Evolutionary conservation across 139 green algal genomes (phyloP).

Genomic region (Chlamydomonas eustigma): DNA sequence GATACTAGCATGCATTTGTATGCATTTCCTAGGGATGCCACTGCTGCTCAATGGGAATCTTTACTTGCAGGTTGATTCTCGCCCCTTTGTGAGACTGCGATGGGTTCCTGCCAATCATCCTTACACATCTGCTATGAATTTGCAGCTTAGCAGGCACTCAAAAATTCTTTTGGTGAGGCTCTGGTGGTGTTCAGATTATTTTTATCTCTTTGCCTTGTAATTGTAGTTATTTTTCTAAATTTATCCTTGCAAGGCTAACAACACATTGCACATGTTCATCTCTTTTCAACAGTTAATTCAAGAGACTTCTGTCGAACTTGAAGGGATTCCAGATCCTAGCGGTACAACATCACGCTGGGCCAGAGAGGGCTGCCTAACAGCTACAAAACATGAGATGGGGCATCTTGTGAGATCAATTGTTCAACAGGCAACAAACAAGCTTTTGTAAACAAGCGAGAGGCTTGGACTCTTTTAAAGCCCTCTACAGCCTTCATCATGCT

Average conservation of each 20-base stretch:
- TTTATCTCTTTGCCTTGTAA: too few relatives aligned
- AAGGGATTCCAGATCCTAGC: not conserved
- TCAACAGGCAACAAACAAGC: not conserved
- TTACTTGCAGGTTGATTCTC: not conserved
- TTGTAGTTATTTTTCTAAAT: not conserved
- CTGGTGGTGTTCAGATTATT: too few relatives aligned
- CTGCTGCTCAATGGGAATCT: too few relatives aligned
- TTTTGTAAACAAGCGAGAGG: too few relatives aligned
- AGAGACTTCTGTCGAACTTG: not conserved
- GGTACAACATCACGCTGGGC: not conserved
- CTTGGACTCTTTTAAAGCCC: too few relatives aligned
- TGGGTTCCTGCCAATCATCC: not conserved
- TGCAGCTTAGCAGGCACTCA: not conserved
- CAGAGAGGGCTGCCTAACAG: not conserved
- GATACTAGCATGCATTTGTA: too few relatives aligned
- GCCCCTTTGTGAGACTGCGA: not conserved
- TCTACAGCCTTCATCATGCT: too few relatives aligned
- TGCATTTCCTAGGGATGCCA: too few relatives aligned
- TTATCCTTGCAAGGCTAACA: not conserved
- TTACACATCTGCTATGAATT: not conserved
- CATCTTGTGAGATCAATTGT: not conserved
- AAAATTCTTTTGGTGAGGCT: too few relatives aligned
- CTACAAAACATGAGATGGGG: not conserved
- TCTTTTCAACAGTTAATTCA: not conserved
- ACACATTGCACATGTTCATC: not conserved